Conservation (phyloP, 2,329 filamentous ascomycete species). For the Paraphoma sp. region DNA sequence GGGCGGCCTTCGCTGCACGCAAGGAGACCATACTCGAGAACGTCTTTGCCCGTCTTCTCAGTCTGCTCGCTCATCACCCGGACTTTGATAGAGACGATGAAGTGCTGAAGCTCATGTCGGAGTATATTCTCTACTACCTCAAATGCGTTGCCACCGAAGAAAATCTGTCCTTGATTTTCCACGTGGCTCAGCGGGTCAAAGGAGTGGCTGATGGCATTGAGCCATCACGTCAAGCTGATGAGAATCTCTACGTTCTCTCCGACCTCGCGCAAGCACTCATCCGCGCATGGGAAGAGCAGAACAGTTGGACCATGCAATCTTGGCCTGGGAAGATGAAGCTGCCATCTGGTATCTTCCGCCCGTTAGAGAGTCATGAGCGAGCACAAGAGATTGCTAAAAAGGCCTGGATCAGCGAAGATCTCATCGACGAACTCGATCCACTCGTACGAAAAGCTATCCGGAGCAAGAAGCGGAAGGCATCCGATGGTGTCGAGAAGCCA, state of each 20-base stretch:
- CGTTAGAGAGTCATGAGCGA: conserved; percentile 75
- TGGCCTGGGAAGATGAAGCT: conserved; percentile 82
- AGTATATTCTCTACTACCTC: conserved; percentile 90
- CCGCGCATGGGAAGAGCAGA: conserved; percentile 83
- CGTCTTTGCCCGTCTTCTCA: conserved; percentile 81
- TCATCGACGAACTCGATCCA: conserved; percentile 77
- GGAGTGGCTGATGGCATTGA: conserved; percentile 82
- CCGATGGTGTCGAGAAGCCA: conserved; percentile 31
- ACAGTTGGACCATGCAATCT: conserved; percentile 84
- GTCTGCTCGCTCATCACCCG: conserved; percentile 89
- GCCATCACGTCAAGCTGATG: conserved; percentile 59
- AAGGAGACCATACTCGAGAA: conserved; percentile 74
- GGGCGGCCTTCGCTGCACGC: conserved; percentile 66
- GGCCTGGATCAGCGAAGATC: conserved; percentile 78
- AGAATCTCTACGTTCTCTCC: conserved; percentile 83
- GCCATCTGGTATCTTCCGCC: conserved; percentile 78
- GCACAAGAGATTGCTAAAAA: conserved; percentile 88
- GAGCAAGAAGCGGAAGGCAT: conserved; percentile 57
- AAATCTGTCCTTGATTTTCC: conserved; percentile 87
- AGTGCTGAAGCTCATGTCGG: conserved; percentile 80
- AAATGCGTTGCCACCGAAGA: conserved; percentile 81
- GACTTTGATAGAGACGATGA: conserved; percentile 72
- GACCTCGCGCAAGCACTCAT: conserved; percentile 86
- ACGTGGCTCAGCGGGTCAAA: conserved; percentile 92
- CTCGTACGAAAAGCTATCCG: conserved; percentile 75